These are phyloP conservation scores for Populus alba DNA, from an alignment of 345 rosid genomes.

Conservation along the genomic window DNA sequence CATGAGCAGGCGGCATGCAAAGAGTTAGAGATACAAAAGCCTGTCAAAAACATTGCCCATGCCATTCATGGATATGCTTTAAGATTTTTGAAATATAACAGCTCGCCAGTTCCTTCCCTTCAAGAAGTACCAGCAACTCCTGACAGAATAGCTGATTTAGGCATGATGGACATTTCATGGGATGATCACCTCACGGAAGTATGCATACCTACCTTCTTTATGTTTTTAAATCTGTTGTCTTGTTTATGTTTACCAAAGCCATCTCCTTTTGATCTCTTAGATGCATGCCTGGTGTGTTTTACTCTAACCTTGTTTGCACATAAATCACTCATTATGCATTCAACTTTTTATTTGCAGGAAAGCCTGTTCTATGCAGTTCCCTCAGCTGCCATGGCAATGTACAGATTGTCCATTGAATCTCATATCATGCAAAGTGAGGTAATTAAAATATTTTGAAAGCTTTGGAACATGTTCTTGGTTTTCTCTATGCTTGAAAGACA, in stretches of 20 bases:
- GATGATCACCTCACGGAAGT: slow-evolving; percentile 84
- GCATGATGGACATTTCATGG: slow-evolving; percentile 55
- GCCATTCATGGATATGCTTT: slow-evolving; percentile 73
- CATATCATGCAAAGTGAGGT: slow-evolving; percentile 59
- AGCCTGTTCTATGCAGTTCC: slow-evolving; percentile 91
- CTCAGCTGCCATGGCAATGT: slow-evolving; percentile 72
- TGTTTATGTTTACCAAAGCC: background rate
- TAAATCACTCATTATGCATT: slow-evolving; percentile 20
- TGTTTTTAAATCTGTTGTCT: background rate
- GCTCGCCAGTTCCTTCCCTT: slow-evolving; percentile 41
- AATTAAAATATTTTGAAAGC: slow-evolving; percentile 5
- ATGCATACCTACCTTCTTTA: slow-evolving; percentile 24
- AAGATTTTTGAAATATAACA: slow-evolving; percentile 64
- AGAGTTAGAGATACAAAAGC: slow-evolving; percentile 33
- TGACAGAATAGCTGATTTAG: slow-evolving; percentile 51
- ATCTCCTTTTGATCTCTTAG: background rate
- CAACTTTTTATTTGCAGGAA: slow-evolving; percentile 54
- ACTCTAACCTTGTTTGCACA: background rate
- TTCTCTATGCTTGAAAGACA: background rate
- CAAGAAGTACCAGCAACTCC: slow-evolving; percentile 64
- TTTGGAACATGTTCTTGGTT: background rate
- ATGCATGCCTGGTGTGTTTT: background rate
- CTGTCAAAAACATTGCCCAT: slow-evolving; percentile 31
- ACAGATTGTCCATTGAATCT: slow-evolving; percentile 77
- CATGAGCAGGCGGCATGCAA: slow-evolving; percentile 52